Percentiles rank a stretch among this genome's conserved stretches.
These are phyloP conservation scores for Nemophila menziesii DNA, from an alignment of 257 asterid genomes.

Conservation along the genomic window DNA sequence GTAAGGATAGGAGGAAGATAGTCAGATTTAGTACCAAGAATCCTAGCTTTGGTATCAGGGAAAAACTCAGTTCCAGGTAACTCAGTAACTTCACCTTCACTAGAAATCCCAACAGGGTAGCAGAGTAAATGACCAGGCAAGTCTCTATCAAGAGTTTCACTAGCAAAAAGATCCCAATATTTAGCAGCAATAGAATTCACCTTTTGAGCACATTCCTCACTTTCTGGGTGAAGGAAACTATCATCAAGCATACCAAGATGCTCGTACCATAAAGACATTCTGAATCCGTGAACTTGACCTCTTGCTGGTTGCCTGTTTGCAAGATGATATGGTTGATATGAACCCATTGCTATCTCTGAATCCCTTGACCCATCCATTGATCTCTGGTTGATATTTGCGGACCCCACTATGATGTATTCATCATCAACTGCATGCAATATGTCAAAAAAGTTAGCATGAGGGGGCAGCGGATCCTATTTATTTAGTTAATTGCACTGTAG, in stretches of 20 bases:
- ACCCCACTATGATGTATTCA: constrained; percentile 77
- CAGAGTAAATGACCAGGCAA: constrained; percentile 68
- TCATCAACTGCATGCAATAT: constrained; percentile 65
- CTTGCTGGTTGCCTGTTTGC: constrained; percentile 45
- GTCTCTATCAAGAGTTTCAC: constrained; percentile 37
- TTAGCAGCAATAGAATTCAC: constrained; percentile 49
- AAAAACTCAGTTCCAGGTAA: constrained; percentile 63
- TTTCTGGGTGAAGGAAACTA: constrained; percentile 45
- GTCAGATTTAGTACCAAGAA: constrained; percentile 58
- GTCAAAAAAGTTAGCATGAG: constrained; percentile 7
- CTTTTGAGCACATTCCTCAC: constrained; percentile 34
- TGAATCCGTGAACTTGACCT: constrained; percentile 79
- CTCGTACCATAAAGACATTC: constrained; percentile 87
- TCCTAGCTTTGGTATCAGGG: constrained; percentile 60
- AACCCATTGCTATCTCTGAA: constrained; percentile 84
- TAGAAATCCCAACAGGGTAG: constrained; percentile 46
- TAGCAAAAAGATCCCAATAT: constrained; percentile 58
- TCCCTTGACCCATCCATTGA: constrained; percentile 93
- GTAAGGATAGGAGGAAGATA: constrained; percentile 73
- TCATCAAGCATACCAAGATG: constrained; percentile 85
- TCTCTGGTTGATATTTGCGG: constrained; percentile 90
- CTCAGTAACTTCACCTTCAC: constrained; percentile 43
- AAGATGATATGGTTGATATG: constrained; percentile 65
- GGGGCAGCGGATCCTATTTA: no score
- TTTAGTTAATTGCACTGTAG: no score